phyloP scores from a whole-genome alignment of 352 stramenopile genomes.

The Phytophthora multivora region DNA sequence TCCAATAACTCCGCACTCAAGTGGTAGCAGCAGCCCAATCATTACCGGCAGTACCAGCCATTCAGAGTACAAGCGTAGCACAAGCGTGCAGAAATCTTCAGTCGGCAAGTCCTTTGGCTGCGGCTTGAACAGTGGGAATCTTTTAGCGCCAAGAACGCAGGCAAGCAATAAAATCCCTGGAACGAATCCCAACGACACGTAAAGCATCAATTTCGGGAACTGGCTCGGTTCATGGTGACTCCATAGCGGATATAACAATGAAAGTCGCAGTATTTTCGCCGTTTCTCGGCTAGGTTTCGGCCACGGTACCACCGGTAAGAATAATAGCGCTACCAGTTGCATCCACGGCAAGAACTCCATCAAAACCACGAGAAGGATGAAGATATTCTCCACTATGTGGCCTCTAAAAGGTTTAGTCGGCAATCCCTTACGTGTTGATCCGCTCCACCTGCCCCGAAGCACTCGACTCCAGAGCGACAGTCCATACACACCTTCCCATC shows the following conservation, averaged over 20 bases:
- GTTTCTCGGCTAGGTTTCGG: conserved; percentile 30
- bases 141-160: conserved; percentile 43
- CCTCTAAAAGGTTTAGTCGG: conserved; percentile 23
- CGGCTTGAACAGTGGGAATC: conserved; percentile 71
- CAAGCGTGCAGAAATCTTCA: conserved; percentile 57
- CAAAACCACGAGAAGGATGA: conserved; percentile 35
- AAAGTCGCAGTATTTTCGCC: conserved; percentile 44
- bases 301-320: conserved; percentile 65
- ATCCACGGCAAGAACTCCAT: conserved; percentile 57
- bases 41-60: conserved; percentile 54
- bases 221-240: conserved; percentile 38
- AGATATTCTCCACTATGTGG: conserved; percentile 33
- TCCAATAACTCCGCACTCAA: conserved; percentile 61
- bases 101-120: conserved; percentile 45
- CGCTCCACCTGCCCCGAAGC: conserved; percentile 43
- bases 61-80: conserved; percentile 58
- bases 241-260: conserved; percentile 58
- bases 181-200: conserved; percentile 45
- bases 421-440: conserved; percentile 35
- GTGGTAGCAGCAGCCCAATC: conserved; percentile 56
- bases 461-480: conserved; percentile 9
- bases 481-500: conserved; percentile 7
- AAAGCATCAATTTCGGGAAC: conserved; percentile 45
- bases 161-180: conserved; percentile 37
- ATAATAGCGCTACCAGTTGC: conserved; percentile 50